These are phyloP conservation scores for Cyclotella sp. DNA, from an alignment of 108 stramenopile species.

Conservation along the genomic window DNA sequence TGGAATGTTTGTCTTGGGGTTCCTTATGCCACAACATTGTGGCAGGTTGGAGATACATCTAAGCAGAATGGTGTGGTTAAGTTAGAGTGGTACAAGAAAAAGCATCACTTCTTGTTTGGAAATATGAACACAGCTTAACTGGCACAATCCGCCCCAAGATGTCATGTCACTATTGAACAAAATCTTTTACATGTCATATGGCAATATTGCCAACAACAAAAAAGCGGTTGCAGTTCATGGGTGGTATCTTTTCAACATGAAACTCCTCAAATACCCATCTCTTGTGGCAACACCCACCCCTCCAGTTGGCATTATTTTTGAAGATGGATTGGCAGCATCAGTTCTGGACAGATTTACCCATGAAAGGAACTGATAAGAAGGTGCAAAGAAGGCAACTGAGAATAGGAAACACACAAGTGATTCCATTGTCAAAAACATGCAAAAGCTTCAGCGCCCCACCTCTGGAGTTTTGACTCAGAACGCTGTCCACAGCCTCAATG, in stretches of 20 bases:
- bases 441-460: background rate
- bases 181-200: conserved; percentile 5
- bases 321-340: background rate
- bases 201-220: background rate
- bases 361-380: background rate
- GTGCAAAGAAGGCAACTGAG: conserved; percentile 4
- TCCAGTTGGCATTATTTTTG: background rate
- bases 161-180: background rate
- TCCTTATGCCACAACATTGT: no score
- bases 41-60: no score
- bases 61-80: no score
- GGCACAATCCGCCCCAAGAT: conserved; percentile 3
- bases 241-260: conserved; percentile 16
- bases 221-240: conserved; percentile 19
- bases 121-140: no score
- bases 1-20: no score
- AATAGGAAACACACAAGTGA: no score
- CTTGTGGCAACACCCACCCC: background rate
- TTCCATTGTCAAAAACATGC: background rate
- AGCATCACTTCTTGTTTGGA: no score
- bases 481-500: background rate
- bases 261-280: conserved; percentile 14
- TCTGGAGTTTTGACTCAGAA: no score
- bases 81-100: conserved; percentile 4
- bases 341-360: background rate